Evolutionary conservation across 2,329 filamentous ascomycete species (phyloP), one percentile per base, ranked within the genome.

Genomic region (Trichoderma sp.): DNA sequence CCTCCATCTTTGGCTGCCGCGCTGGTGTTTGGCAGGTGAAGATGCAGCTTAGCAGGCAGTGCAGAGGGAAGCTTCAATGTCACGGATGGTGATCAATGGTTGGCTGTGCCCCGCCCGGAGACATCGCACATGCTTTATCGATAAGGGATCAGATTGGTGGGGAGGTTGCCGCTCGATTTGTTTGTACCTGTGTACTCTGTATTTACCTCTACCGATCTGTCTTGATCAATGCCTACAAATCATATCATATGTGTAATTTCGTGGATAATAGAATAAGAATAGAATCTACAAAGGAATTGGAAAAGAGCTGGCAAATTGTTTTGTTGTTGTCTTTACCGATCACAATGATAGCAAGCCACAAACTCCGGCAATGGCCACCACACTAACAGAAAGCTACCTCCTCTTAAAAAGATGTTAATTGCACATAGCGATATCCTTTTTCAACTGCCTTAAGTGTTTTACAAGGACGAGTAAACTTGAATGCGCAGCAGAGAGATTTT

Each of bases 1-100:
- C 36, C 53, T 79, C 76, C 77, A 79, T 79, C 59, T 72, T 64
- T 23, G 34, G 20, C 68, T 50, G 36, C 66, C 55, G 55, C 36
- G 36, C 20, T 57, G 59, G 30, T 30, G 32, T 57, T 70, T 64
- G 32, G 59, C 47, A 64, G 68, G 20, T 59, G 23, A 70, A 64
- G 68, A 28, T 43, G 58, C 17, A n/a, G 39, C n/a, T 11, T 12
- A 28, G 39, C 39, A 43, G 39, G 39, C 39, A n/a, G 43, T 28
- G 15, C 30, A 64, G 43, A 50, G 26, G 43, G 68, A 39, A 63
- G 68, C 55, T 70, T 23, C 20, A 53, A 20, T 23, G 58, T 47
- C 39, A 64, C 59, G 59, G 20, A 43, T 30, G 59, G 15, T 70
- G 36, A 43, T 30, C 26, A 26, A 32, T 4, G 64, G 3, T 17